Base-by-base conservation (phyloP, 164 flowering plant species). In the Macadamia integrifolia region DNA sequence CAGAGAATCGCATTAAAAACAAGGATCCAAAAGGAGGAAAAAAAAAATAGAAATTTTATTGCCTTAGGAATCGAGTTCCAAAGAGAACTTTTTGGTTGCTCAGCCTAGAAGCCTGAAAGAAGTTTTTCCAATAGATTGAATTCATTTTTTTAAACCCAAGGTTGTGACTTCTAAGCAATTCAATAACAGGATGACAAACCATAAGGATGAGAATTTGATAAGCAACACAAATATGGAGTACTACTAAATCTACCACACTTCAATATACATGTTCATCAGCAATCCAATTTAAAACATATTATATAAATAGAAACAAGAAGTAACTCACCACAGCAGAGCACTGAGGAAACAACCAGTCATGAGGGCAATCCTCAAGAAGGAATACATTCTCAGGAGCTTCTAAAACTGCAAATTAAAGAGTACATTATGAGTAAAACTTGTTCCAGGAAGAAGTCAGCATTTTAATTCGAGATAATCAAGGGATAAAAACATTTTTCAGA, bases 341-440 rank as follows among this genome's bases (percentile, higher is more conserved):
- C 42, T 81, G 97, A 74, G 97, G 99, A 79, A 94, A 94, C 70
- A 94, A 73, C 99, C 95, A 94, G 76, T 94, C 99, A 69, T 94
- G 99, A 65, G 99, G 97, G 74, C 92, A 90, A 56, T 94, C 93
- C 61, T 83, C 90, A 60, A 94, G 75, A 70, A 90, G 84, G 79
- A 83, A 91, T 58, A 90, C 77, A 67, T 76, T 53, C 9, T 87
- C 92, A 18, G 96, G 86, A 72, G 83, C 82, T 71, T 88, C 87
- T 42, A 71, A 65, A 69, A 80, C 96, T 87, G 91, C 76, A 86
- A 67, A 59, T 53, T 29, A 66, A 52, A 69, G 32, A 61, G 58
- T 23, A 12, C 10, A 35, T 55, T 62, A 53, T 62, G 52, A 60
- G 15, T 46, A 28, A 44, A 43, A 43, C 40, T 18, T 1, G 23